Percentiles rank a stretch among this genome's conserved stretches.
phyloP scores from a whole-genome alignment of 2,329 filamentous ascomycete genomes.

The Calonectria fujianensis region DNA sequence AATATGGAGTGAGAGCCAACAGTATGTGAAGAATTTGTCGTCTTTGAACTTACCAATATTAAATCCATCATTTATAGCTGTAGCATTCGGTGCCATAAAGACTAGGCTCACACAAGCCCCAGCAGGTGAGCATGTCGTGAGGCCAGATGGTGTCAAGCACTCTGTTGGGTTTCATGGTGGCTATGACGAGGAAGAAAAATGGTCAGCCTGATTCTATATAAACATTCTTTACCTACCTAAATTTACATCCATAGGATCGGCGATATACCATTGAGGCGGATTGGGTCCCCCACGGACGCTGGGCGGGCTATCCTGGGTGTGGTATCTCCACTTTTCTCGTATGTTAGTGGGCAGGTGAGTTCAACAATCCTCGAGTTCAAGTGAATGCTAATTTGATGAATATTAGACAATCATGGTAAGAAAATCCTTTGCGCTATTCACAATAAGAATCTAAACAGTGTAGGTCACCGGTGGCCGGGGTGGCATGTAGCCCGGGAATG shows the following conservation, averaged over 20 bases:
- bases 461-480: conserved; percentile 35
- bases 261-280: conserved; percentile 38
- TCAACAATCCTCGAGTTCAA: neutral
- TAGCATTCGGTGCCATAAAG: conserved; percentile 41
- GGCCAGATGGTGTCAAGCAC: conserved; percentile 37
- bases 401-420: conserved; percentile 40
- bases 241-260: conserved; percentile 26
- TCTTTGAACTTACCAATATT: neutral
- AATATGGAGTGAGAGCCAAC: conserved; percentile 41
- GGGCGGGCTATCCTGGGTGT: conserved; percentile 32
- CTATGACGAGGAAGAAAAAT: conserved; percentile 43
- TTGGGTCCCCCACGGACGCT: conserved; percentile 40
- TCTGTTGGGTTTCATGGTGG: conserved; percentile 41
- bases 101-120: conserved; percentile 42
- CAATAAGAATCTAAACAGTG: neutral
- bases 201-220: neutral
- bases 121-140: conserved; percentile 36
- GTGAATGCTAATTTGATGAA: neutral
- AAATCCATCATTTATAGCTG: neutral
- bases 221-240: neutral
- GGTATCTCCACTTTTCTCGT: conserved; percentile 41
- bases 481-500: conserved; percentile 32
- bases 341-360: conserved; percentile 41
- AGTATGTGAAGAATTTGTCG: neutral
- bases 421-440: too few relatives aligned